Evolutionary conservation across 2,329 filamentous ascomycete genomes (phyloP), one percentile per base, ranked within the genome.

Genomic region (Boeremia lycopersici): DNA sequence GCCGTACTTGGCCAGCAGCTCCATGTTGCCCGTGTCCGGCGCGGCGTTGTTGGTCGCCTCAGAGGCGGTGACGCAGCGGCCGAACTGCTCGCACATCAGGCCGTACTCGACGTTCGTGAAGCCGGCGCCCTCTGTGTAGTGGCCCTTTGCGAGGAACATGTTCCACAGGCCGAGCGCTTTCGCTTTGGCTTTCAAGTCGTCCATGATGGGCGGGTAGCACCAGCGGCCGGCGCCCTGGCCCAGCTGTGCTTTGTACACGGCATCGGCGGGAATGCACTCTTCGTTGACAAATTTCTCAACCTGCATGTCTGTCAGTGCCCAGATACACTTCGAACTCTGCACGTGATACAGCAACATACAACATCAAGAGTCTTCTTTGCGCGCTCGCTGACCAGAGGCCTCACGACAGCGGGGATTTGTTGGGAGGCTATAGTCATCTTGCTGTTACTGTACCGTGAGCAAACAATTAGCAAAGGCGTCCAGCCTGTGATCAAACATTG

Each of bases 221-320:
- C 92, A 96, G 80, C 93, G 85, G 53, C 82, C 78, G 34, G 87
- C 82, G 63, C 90, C 91, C 76, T 95, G 89, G 63, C 91, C 89
- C 56, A 86, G 81, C 74, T 89, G 45, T 87, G 62, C 96, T 83
- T 36, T 53, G 17, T 47, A 47, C 13, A 47, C 26, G 52, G 89
- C 80, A 71, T 96, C 93, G 70, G 90, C 89, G 55, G 78, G 78
- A 41, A 80, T 77, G 65, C 78, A 97, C 80, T 96, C 91, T 77
- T 96, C 92, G 72, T 97, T 89, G 63, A 97, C 93, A 70, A 97
- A 97, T 76, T 92, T 90, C 79, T 93, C 90, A 63, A 97, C 89
- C 82, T 85, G 57, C 15, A 31, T 19, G 70, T 10, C 35, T 35
- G 29, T 30, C 6, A 45, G 33, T 12, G n/a, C n/a, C n/a, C n/a